Percentiles rank a stretch among this genome's conserved stretches.
Evolutionary conservation across 75 land plant genomes (phyloP).

Genomic region (Picea glauca): DNA sequence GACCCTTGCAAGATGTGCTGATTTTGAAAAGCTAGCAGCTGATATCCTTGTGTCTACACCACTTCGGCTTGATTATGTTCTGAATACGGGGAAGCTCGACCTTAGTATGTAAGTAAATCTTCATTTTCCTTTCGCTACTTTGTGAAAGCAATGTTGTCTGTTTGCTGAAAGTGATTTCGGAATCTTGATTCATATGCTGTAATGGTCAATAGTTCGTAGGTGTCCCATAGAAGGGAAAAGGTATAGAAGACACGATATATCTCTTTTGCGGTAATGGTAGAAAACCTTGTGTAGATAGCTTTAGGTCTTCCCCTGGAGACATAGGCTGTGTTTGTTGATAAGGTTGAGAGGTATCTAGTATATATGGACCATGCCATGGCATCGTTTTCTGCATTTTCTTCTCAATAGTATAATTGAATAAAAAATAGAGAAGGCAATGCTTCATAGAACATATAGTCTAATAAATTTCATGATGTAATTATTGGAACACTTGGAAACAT

Average conservation of each 20-base stretch:
- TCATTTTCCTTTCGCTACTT: background rate
- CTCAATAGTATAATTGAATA: background rate
- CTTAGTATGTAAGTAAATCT: constrained; percentile 50
- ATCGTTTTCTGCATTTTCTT: background rate
- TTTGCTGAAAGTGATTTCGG: background rate
- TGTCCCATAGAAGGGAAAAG: background rate
- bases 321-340: background rate
- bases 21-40: constrained; percentile 73
- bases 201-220: background rate
- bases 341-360: background rate
- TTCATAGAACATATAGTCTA: background rate
- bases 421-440: background rate
- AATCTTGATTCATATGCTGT: background rate
- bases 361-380: background rate
- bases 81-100: constrained; percentile 69
- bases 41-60: constrained; percentile 96
- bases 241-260: background rate
- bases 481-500: background rate
- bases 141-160: background rate
- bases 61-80: constrained; percentile 58
- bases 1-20: constrained; percentile 54
- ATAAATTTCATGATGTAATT: background rate
- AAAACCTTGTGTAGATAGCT: background rate
- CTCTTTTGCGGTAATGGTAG: background rate
- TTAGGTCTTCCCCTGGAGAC: background rate